Evolutionary conservation across 352 stramenopile genomes (phyloP), one percentile per base, ranked within the genome.

Genomic region (Phytophthora pluvialis): DNA sequence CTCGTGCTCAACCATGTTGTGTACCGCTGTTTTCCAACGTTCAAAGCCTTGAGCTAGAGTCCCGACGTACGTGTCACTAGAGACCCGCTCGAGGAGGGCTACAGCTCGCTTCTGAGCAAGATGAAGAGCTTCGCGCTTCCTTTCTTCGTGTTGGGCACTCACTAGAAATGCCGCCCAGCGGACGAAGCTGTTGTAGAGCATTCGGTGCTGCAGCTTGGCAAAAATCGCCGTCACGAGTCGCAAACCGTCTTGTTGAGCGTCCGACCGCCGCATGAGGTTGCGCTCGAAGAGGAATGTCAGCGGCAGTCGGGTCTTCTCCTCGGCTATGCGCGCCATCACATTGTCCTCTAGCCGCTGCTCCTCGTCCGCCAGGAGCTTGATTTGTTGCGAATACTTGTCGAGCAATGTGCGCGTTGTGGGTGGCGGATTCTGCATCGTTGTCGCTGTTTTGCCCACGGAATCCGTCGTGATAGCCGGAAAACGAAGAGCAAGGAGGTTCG

Each of bases 261-360:
- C 90, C 3, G 66, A 73, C 7, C 73, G 71, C 9, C 49, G 61
- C 32, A 86, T 73, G 16, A 94, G 58, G 18, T 88, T 86, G 49
- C 78, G 81, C 44, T 92, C 83, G 31, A 94, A 94, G 49, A 94
- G 76, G 49, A 92, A 92, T 12, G 77, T 75, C 12, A 94, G 64
- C 15, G 85, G 85, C 10, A 94, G 48, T 13, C 72, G 77, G 16
- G 83, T 70, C 16, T 90, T 86, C 35, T 90, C 76, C 0, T 52
- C 60, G 7, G 84, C 71, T 21, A 94, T 91, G 11, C 74, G 69
- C 5, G 52, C 52, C 32, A 56, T 62, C 1, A 90, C 64, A 12
- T 40, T 70, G 13, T 75, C 40, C 60, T 91, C 59, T 8, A 84
- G 43, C 28, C 60, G 43, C 15, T 70, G 51, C 13, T 73, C 66